phyloP scores from a whole-genome alignment of 768 basidiomycete species.

The Amanita inopinata region DNA sequence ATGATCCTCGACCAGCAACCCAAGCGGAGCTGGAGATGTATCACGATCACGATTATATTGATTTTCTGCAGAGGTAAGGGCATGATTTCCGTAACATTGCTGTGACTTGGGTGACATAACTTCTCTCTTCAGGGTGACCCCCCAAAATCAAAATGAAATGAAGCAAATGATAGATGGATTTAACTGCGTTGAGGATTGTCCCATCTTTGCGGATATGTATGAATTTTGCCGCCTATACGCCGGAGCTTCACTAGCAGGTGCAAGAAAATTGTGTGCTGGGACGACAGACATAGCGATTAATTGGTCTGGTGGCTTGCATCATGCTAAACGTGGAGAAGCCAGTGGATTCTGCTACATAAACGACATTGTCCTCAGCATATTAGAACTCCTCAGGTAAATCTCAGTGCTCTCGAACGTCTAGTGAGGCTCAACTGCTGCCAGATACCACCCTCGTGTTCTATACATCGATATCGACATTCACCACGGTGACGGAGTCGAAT shows the following conservation, averaged over 20 bases:
- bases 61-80: conserved; percentile 82
- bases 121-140: conserved; percentile 67
- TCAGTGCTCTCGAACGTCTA: neutral
- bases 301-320: conserved; percentile 98
- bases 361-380: conserved; percentile 89
- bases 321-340: conserved; percentile 95
- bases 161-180: conserved; percentile 72
- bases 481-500: conserved; percentile 96
- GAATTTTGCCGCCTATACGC: conserved; percentile 93
- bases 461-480: conserved; percentile 99
- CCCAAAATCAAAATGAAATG: conserved; percentile 60
- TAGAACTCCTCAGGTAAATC: conserved; percentile 77
- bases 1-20: conserved; percentile 82
- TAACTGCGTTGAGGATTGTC: conserved; percentile 97
- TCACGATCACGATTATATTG: conserved; percentile 92
- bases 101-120: no score
- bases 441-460: conserved; percentile 87
- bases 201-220: conserved; percentile 91
- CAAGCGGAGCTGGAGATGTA: conserved; percentile 84
- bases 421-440: conserved; percentile 20
- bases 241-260: conserved; percentile 85
- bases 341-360: conserved; percentile 99
- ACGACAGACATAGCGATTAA: conserved; percentile 96
- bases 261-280: conserved; percentile 76
- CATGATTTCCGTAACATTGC: neutral